Evolutionary conservation across 202 grass and related monocot genomes (phyloP), one percentile per base, ranked within the genome.

Genomic region (Cymbopogon flexuosus): DNA sequence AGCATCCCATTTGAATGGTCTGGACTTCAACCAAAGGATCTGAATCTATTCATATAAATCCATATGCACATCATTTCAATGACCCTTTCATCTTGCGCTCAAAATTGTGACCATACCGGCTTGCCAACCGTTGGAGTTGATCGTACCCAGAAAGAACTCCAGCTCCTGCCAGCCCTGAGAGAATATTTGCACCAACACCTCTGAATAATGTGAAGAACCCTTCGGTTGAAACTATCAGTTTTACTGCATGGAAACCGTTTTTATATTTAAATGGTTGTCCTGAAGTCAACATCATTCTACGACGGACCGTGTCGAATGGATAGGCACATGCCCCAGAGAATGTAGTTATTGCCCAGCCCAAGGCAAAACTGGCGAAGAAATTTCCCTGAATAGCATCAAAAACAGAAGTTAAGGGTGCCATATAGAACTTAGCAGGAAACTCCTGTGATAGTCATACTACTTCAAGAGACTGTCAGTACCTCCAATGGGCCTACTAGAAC

Each of bases 241-340:
- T 88, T 41, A 88, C 31, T 40, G 95, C 95, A 87, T 94, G 95
- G 27, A 89, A 79, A 54, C 84, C 85, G 0, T 63, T 93, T 47
- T 60, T 76, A 73, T 98, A 98, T 82, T 98, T 98, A 70, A 81
- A 86, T n/a, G 90, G 81, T 9, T 98, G 82, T 39, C 86, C 81
- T 29, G 95, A 91, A 49, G 95, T 94, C 40, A 98, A 62, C 95
- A 98, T 94, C 95, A 98, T 98, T 70, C 95, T 93, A 61, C 95
- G 81, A 16, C 92, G 92, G 67, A 98, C 80, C 12, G 95, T 98
- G 63, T 98, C 95, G 3, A 98, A 98, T 84, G 92, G 95, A 73
- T 94, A 91, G 61, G 88, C 88, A 8, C 90, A 98, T 5, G 88
- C 70, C 60, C 95, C 90, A 0, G 96, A 98, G 79, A 91, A 98